Percentiles rank a stretch among this genome's conserved stretches.
These are phyloP conservation scores for Hibiscus trionum DNA, from an alignment of 345 rosid genomes.

Conservation along the genomic window DNA sequence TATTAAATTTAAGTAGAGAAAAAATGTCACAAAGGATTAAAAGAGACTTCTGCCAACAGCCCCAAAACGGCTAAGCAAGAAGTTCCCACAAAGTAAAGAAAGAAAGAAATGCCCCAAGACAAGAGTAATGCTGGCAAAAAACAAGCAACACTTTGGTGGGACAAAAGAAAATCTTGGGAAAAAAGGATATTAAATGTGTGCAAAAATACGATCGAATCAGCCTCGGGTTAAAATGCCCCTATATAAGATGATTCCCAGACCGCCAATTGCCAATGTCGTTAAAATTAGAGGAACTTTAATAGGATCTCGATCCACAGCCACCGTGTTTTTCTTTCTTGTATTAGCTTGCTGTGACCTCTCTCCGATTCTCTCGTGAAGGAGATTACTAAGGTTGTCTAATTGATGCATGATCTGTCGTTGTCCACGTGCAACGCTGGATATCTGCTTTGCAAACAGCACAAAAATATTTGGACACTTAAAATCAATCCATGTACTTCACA, in stretches of 20 bases:
- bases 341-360: slow-evolving; percentile 35
- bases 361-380: slow-evolving; percentile 43
- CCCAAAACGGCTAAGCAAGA: too few species aligned
- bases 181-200: background rate
- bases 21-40: too few species aligned
- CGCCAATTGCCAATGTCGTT: slow-evolving; percentile 51
- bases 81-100: background rate
- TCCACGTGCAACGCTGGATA: slow-evolving; percentile 48
- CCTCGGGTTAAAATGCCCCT: slow-evolving; percentile 22
- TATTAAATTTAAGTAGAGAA: too few species aligned
- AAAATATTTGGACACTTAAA: background rate
- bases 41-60: too few species aligned
- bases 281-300: slow-evolving; percentile 43
- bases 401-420: slow-evolving; percentile 76
- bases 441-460: slow-evolving; percentile 29
- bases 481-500: too few species aligned
- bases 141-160: background rate
- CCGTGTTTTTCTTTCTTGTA: slow-evolving; percentile 23
- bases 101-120: background rate
- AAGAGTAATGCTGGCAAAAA: background rate
- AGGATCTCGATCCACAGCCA: slow-evolving; percentile 23
- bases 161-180: background rate
- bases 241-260: slow-evolving; percentile 54
- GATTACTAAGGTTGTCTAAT: slow-evolving; percentile 53
- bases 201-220: background rate